Conservation (phyloP, 805 yeast species). For the Kazachstania bromeliacearum region DNA sequence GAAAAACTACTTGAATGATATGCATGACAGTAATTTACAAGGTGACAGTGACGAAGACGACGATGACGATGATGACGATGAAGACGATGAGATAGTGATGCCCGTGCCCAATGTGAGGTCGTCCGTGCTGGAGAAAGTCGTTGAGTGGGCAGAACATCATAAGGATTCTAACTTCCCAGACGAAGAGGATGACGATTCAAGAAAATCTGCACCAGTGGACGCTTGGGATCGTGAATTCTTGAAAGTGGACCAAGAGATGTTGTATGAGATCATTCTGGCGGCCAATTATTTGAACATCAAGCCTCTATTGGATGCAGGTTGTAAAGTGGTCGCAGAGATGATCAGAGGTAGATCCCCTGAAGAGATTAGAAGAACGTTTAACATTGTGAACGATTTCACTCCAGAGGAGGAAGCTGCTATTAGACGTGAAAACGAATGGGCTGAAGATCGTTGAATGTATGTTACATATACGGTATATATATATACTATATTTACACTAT, state of each 20-base stretch:
- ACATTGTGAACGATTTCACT: constrained; percentile 72
- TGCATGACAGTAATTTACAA: constrained; percentile 45
- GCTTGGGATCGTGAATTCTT: constrained; percentile 94
- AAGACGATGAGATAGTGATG: constrained; percentile 63
- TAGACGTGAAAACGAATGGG: constrained; percentile 85
- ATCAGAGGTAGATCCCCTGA: constrained; percentile 72
- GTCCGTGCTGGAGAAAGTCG: constrained; percentile 77
- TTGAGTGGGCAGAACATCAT: constrained; percentile 95
- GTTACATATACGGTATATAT: background rate
- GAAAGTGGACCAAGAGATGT: constrained; percentile 87
- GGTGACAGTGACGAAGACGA: constrained; percentile 30
- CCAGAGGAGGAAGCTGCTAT: constrained; percentile 86
- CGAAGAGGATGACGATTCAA: constrained; percentile 74
- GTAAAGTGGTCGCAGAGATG: constrained; percentile 78
- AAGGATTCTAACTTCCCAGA: constrained; percentile 69
- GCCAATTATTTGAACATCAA: constrained; percentile 70
- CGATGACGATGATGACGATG: constrained; percentile 41
- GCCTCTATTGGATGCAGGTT: constrained; percentile 68
- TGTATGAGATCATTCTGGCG: constrained; percentile 72
- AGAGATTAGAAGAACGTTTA: constrained; percentile 70
- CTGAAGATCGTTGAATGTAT: constrained; percentile 56
- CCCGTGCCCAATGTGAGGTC: constrained; percentile 89
- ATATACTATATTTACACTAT: background rate
- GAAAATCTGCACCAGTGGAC: constrained; percentile 83
- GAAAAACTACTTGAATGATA: constrained; percentile 78